A percentile compares a stretch with the other conserved stretches of the same genome.
Evolutionary conservation across 2,329 filamentous ascomycete species (phyloP).

Genomic region (Geosmithia morbida): DNA sequence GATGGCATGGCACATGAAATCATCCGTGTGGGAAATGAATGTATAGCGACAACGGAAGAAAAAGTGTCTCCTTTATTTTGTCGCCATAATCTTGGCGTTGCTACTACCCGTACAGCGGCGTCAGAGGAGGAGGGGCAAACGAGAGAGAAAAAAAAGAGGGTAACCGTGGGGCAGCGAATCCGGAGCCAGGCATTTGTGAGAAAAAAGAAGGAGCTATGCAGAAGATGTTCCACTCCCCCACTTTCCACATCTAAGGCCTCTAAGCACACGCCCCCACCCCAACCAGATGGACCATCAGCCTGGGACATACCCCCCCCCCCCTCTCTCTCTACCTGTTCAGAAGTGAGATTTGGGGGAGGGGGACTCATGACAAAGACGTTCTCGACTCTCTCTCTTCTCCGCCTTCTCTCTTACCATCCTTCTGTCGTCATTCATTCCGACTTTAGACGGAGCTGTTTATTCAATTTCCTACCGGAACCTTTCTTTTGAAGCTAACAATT

Average conservation of each 20-base stretch:
- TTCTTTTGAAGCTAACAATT: neutral
- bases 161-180: slow-evolving; percentile 2
- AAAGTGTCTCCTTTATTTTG: neutral
- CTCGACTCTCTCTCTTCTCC: neutral
- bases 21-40: neutral
- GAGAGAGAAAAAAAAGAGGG: neutral
- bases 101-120: too few species aligned
- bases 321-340: neutral
- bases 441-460: neutral
- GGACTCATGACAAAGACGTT: neutral
- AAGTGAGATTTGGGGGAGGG: too few species aligned
- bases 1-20: too few species aligned
- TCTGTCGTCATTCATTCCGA: neutral
- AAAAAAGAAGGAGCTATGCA: slow-evolving; percentile 1
- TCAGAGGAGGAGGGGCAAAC: neutral
- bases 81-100: neutral
- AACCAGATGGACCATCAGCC: neutral
- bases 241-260: neutral
- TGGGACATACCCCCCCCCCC: neutral
- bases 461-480: too few species aligned
- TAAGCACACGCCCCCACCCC: neutral
- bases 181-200: slow-evolving; percentile 2
- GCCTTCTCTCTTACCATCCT: neutral
- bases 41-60: neutral
- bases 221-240: slow-evolving; percentile 1